These are phyloP conservation scores for Berkeleyomyces rouxiae DNA, from an alignment of 2,329 filamentous ascomycete genomes.

Conservation along the genomic window DNA sequence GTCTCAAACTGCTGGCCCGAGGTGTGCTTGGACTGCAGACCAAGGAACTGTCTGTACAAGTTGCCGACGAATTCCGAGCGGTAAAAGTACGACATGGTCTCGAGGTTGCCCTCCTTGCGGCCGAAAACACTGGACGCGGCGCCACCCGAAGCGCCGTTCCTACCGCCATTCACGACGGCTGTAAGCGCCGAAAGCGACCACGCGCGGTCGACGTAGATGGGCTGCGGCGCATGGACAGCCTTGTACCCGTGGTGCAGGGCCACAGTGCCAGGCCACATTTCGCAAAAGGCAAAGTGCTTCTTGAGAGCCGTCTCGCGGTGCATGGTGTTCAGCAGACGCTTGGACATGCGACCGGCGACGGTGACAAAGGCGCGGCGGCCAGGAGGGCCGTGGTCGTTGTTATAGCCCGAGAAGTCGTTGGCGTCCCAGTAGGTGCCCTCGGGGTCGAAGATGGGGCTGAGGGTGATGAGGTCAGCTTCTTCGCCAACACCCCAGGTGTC, in stretches of 20 bases:
- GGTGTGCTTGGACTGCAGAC: slow-evolving; percentile 61
- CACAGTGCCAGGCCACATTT: slow-evolving; percentile 87
- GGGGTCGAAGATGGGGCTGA: slow-evolving; percentile 85
- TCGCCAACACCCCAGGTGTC: slow-evolving; percentile 85
- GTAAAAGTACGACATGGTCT: slow-evolving; percentile 83
- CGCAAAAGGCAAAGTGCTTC: slow-evolving; percentile 81
- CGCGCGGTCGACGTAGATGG: slow-evolving; percentile 68
- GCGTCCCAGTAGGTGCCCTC: slow-evolving; percentile 69
- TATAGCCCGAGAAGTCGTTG: slow-evolving; percentile 74
- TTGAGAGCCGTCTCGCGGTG: slow-evolving; percentile 73
- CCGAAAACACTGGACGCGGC: slow-evolving; percentile 58
- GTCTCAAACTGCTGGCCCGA: slow-evolving; percentile 63
- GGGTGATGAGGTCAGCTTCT: slow-evolving; percentile 78
- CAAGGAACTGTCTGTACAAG: slow-evolving; percentile 74
- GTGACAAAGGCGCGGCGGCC: slow-evolving; percentile 77
- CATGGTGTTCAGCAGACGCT: slow-evolving; percentile 67
- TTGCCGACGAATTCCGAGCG: slow-evolving; percentile 67
- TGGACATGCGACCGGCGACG: slow-evolving; percentile 69
- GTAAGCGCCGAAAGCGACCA: slow-evolving; percentile 73
- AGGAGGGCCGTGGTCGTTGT: slow-evolving; percentile 40
- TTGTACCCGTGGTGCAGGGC: slow-evolving; percentile 87
- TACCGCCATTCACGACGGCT: slow-evolving; percentile 62
- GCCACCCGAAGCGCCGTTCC: slow-evolving; percentile 59
- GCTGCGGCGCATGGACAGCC: slow-evolving; percentile 79
- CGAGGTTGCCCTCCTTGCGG: slow-evolving; percentile 77